A percentile compares a stretch with the other conserved stretches of the same genome.
phyloP scores from a whole-genome alignment of 768 basidiomycete species.

The Galerina marginata region DNA sequence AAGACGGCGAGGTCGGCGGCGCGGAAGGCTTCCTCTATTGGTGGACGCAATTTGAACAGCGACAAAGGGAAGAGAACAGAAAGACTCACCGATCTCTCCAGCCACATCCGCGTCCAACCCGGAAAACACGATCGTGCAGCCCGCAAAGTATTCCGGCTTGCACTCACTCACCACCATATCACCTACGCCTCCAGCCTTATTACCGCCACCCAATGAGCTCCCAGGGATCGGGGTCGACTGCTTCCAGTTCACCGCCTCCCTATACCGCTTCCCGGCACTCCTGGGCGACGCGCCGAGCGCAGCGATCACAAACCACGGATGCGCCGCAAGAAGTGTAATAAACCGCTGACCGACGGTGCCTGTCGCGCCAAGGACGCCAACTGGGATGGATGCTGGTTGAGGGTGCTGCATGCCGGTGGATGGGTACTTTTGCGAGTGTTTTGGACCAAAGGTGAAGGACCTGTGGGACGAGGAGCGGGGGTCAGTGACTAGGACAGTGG shows the following conservation, averaged over 20 bases:
- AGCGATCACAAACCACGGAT: slow-evolving; percentile 90
- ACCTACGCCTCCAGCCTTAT: slow-evolving; percentile 42
- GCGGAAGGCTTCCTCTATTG: slow-evolving; percentile 85
- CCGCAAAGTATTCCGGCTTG: slow-evolving; percentile 73
- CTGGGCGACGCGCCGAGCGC: slow-evolving; percentile 88
- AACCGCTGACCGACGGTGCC: slow-evolving; percentile 98
- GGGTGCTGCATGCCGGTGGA: slow-evolving; percentile 37
- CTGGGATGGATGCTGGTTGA: slow-evolving; percentile 37
- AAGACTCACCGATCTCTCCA: slow-evolving; percentile 83
- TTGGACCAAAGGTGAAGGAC: slow-evolving; percentile 27
- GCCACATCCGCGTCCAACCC: slow-evolving; percentile 96
- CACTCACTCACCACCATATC: slow-evolving; percentile 78
- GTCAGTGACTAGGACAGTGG: slow-evolving; percentile 28
- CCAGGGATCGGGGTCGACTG: slow-evolving; percentile 77
- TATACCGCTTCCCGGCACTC: slow-evolving; percentile 86
- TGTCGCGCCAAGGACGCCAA: slow-evolving; percentile 87
- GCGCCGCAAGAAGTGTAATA: slow-evolving; percentile 82
- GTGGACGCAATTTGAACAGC: not conserved
- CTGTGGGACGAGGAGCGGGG: slow-evolving; percentile 30
- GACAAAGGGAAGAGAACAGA: not conserved
- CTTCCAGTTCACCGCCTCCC: slow-evolving; percentile 84
- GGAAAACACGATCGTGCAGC: slow-evolving; percentile 89
- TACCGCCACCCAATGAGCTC: too few species aligned
- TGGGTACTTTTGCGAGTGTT: slow-evolving; percentile 30
- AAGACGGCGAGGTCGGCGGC: slow-evolving; percentile 90